phyloP scores from a whole-genome alignment of 345 rosid species.

The Citrus hindsii region DNA sequence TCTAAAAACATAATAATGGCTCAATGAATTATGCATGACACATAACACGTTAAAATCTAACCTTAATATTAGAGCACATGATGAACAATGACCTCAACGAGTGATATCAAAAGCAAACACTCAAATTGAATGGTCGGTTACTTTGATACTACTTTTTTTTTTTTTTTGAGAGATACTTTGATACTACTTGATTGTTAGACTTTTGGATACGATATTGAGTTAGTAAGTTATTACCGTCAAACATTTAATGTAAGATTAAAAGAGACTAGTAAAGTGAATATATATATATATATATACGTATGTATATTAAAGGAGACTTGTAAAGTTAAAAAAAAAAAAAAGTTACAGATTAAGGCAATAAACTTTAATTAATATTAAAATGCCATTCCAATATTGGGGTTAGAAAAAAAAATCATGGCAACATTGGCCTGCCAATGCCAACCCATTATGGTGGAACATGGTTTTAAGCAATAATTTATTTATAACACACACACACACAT shows the following conservation, averaged over 20 bases:
- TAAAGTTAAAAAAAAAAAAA: background rate
- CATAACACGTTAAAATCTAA: too few relatives aligned
- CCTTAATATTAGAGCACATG: too few relatives aligned
- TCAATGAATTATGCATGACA: too few relatives aligned
- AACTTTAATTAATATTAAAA: background rate
- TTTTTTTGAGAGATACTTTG: too few relatives aligned
- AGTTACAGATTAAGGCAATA: background rate
- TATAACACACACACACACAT: too few relatives aligned
- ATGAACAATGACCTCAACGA: background rate
- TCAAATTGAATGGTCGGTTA: constrained; percentile 5
- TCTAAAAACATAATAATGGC: too few relatives aligned
- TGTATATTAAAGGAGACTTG: too few relatives aligned
- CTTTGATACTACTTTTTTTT: background rate
- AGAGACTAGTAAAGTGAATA: background rate
- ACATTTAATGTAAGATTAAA: background rate
- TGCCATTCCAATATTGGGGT: background rate
- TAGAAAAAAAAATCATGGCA: too few relatives aligned
- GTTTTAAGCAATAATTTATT: too few relatives aligned
- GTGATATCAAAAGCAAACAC: background rate
- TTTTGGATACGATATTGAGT: background rate
- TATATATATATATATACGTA: too few relatives aligned
- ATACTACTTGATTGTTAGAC: background rate
- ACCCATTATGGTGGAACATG: too few relatives aligned
- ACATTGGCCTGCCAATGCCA: too few relatives aligned
- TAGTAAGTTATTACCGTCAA: background rate